Conservation (phyloP, 108 stramenopile species). For the Skeletonema menzelii region DNA sequence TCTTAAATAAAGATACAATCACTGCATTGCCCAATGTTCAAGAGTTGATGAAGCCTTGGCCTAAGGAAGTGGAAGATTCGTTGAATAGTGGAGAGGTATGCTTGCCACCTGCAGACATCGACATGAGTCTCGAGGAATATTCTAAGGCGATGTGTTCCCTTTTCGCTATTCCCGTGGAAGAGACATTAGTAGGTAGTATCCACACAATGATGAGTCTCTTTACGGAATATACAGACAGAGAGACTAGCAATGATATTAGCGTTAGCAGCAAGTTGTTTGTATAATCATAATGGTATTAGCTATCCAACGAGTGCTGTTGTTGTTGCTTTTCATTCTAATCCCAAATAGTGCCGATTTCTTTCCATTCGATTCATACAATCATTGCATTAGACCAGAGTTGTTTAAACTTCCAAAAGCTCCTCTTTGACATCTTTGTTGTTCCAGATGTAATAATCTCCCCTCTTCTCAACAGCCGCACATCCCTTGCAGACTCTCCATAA, state of each 20-base stretch:
- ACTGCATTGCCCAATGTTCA: slow-evolving; percentile 81
- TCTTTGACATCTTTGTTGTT: slow-evolving; percentile 74
- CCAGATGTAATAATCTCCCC: slow-evolving; percentile 77
- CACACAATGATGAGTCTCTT: slow-evolving; percentile 64
- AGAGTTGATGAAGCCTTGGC: slow-evolving; percentile 79
- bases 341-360: not conserved
- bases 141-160: slow-evolving; percentile 70
- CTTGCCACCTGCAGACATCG: slow-evolving; percentile 59
- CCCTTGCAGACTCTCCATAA: slow-evolving; percentile 86
- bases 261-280: too few species aligned
- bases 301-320: too few species aligned
- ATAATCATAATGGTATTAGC: too few species aligned
- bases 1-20: slow-evolving; percentile 58
- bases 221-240: not conserved
- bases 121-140: slow-evolving; percentile 77
- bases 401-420: slow-evolving; percentile 16
- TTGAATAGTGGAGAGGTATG: slow-evolving; percentile 33
- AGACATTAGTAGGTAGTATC: slow-evolving; percentile 52
- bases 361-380: not conserved
- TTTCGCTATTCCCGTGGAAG: slow-evolving; percentile 79
- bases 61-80: slow-evolving; percentile 60
- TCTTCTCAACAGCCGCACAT: slow-evolving; percentile 77
- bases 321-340: not conserved
- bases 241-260: too few species aligned
- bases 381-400: not conserved